Evolutionary conservation across 352 stramenopile genomes (phyloP).

Genomic region (Pythium oligandrum): DNA sequence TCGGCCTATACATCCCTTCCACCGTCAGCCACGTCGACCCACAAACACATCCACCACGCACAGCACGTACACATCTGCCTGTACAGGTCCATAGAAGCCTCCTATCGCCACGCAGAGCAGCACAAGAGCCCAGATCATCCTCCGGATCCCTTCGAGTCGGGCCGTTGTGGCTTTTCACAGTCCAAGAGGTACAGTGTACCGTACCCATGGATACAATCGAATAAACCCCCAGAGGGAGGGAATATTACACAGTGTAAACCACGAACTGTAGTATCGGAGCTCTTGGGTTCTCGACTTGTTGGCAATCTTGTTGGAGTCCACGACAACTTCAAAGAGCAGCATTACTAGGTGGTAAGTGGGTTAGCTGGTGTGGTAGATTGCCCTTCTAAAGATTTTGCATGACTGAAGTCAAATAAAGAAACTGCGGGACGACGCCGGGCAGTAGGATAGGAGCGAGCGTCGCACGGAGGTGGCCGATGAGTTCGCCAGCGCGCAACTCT

Average conservation of each 20-base stretch:
- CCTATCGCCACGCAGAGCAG: no score
- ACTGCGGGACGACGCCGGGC: slow-evolving; percentile 18
- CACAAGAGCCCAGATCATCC: no score
- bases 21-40: not conserved
- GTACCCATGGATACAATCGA: no score
- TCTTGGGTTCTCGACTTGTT: no score
- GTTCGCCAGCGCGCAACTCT: slow-evolving; percentile 22
- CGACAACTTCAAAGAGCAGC: not conserved
- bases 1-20: slow-evolving; percentile 22
- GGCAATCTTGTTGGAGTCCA: no score
- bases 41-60: not conserved
- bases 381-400: slow-evolving; percentile 25
- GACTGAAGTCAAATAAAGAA: slow-evolving; percentile 25
- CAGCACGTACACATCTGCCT: not conserved
- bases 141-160: no score
- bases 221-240: no score
- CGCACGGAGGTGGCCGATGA: slow-evolving; percentile 22
- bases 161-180: no score
- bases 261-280: no score
- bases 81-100: not conserved
- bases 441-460: slow-evolving; percentile 22
- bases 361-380: slow-evolving; percentile 7
- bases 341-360: slow-evolving; percentile 2
- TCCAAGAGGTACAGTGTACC: no score
- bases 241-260: no score